These are phyloP conservation scores for Leccinellum albellum DNA, from an alignment of 768 basidiomycete genomes.

Conservation along the genomic window DNA sequence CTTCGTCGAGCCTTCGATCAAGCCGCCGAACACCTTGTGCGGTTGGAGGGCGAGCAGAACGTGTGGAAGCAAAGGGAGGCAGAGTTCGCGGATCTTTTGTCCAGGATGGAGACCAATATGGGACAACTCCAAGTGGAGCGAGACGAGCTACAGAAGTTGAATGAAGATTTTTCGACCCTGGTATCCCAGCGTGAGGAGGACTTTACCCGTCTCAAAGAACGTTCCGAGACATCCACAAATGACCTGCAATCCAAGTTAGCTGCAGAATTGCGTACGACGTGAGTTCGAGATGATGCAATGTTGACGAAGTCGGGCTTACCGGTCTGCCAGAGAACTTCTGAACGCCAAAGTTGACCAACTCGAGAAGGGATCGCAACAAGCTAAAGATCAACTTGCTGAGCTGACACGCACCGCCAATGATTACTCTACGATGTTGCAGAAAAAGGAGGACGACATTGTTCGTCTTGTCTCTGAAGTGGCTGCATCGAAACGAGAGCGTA, in stretches of 20 bases:
- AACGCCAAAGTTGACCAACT: slow-evolving; percentile 57
- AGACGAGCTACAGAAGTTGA: slow-evolving; percentile 58
- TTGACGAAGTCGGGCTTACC: slow-evolving; percentile 1
- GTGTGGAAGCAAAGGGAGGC: slow-evolving; percentile 62
- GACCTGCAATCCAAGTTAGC: slow-evolving; percentile 72
- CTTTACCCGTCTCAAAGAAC: slow-evolving; percentile 65
- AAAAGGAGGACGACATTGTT: slow-evolving; percentile 70
- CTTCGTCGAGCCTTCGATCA: slow-evolving; percentile 73
- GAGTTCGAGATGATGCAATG: slow-evolving; percentile 19
- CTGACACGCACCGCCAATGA: slow-evolving; percentile 74
- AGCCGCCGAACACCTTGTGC: slow-evolving; percentile 81
- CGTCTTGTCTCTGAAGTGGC: slow-evolving; percentile 53
- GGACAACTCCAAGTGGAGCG: slow-evolving; percentile 54
- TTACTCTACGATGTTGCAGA: slow-evolving; percentile 69
- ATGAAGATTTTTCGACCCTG: slow-evolving; percentile 67
- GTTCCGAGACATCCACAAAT: slow-evolving; percentile 57
- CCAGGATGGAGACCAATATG: slow-evolving; percentile 55
- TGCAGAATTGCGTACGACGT: slow-evolving; percentile 65
- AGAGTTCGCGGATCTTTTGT: slow-evolving; percentile 57
- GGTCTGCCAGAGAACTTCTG: slow-evolving; percentile 51
- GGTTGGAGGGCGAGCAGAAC: slow-evolving; percentile 73
- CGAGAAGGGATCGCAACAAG: slow-evolving; percentile 65
- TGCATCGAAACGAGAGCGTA: slow-evolving; percentile 50
- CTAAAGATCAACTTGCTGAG: slow-evolving; percentile 75
- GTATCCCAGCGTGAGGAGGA: slow-evolving; percentile 80